A percentile compares a stretch with the other conserved stretches of the same genome.
phyloP scores from a whole-genome alignment of 2,329 filamentous ascomycete genomes.

The Neobulgaria alba region DNA sequence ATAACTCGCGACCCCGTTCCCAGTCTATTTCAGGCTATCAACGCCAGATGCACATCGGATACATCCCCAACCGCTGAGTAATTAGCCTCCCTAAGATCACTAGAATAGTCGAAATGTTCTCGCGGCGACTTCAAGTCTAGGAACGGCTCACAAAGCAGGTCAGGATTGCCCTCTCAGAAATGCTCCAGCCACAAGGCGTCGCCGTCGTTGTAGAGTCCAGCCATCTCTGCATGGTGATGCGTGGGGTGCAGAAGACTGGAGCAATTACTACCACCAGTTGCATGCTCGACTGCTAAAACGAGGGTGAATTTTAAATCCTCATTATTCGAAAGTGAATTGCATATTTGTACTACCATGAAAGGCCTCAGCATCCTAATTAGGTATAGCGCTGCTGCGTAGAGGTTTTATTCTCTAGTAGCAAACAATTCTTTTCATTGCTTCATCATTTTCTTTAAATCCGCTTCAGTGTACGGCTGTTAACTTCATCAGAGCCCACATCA shows the following conservation, averaged over 20 bases:
- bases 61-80: constrained; percentile 81
- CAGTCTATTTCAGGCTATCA: constrained; percentile 4
- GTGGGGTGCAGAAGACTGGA: constrained; percentile 61
- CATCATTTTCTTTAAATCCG: constrained; percentile 5
- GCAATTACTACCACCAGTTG: constrained; percentile 59
- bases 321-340: too few relatives aligned
- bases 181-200: constrained; percentile 83
- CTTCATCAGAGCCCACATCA: constrained; percentile 3
- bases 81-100: constrained; percentile 91
- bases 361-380: too few relatives aligned
- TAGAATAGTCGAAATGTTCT: constrained; percentile 91
- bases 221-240: constrained; percentile 79
- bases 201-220: constrained; percentile 92
- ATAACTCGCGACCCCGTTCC: constrained; percentile 20
- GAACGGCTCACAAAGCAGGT: constrained; percentile 91
- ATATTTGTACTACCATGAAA: too few relatives aligned
- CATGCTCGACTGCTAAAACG: constrained; percentile 61
- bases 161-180: constrained; percentile 78
- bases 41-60: constrained; percentile 86
- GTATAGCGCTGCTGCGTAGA: constrained; percentile 3
- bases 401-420: constrained; percentile 2
- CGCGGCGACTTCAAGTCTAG: constrained; percentile 82
- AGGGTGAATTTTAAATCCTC: too few relatives aligned
- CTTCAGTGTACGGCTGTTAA: constrained; percentile 4
- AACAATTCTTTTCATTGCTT: constrained; percentile 5